Evolutionary conservation across 1,284 basidiomycete species (phyloP).

Genomic region (Heterobasidion irregulare): DNA sequence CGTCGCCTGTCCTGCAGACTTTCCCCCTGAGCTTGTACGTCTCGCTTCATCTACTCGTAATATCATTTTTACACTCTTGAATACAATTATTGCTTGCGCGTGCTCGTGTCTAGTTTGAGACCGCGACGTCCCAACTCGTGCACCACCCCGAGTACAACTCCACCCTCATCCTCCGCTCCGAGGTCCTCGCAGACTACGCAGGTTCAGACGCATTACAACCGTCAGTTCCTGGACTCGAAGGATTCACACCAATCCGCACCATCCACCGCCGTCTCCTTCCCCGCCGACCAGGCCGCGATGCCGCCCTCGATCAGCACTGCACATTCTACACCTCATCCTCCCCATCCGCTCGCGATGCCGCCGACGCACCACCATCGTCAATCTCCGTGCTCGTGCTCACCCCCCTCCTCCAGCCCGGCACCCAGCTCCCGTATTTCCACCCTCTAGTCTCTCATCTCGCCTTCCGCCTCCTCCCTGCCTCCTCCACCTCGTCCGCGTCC

Average conservation of each 20-base stretch:
- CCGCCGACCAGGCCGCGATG: conserved; percentile 64
- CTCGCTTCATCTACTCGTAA: neutral
- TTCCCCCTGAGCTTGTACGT: conserved; percentile 34
- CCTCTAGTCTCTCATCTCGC: conserved; percentile 66
- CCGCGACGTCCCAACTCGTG: conserved; percentile 55
- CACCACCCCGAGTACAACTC: conserved; percentile 82
- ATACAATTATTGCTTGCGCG: neutral
- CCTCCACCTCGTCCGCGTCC: conserved; percentile 13
- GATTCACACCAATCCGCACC: conserved; percentile 30
- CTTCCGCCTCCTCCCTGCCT: conserved; percentile 48
- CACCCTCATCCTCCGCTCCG: conserved; percentile 72
- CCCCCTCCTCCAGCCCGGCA: conserved; percentile 40
- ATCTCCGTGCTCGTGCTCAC: conserved; percentile 51
- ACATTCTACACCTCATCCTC: conserved; percentile 40
- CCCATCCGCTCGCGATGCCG: conserved; percentile 12
- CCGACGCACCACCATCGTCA: conserved; percentile 1
- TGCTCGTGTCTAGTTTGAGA: conserved; percentile 45
- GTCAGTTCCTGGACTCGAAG: conserved; percentile 31
- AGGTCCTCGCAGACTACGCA: conserved; percentile 42
- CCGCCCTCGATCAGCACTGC: conserved; percentile 65
- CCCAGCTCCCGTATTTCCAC: conserved; percentile 70
- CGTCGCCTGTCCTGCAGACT: conserved; percentile 31
- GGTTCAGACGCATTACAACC: conserved; percentile 21
- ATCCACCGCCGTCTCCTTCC: conserved; percentile 62
- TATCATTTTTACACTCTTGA: conserved; percentile 3